These are phyloP conservation scores for Chrysanthemum lavandulifolium DNA, from an alignment of 129 eudicot genomes.

Conservation along the genomic window DNA sequence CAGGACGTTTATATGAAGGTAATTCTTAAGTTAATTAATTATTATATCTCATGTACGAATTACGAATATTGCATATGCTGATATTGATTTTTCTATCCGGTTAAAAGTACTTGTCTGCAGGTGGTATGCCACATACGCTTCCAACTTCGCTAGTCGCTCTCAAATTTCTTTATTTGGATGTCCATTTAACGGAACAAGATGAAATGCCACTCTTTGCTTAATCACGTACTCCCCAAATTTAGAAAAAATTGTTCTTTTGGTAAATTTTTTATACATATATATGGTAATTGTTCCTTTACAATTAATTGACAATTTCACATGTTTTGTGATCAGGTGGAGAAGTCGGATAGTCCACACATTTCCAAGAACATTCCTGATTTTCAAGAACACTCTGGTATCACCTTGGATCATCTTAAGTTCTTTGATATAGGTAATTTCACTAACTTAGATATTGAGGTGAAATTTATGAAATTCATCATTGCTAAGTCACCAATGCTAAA, in stretches of 20 bases:
- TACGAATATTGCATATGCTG: too few relatives aligned
- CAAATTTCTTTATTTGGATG: neutral
- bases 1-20: neutral
- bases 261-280: too few relatives aligned
- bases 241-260: neutral
- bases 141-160: too few relatives aligned
- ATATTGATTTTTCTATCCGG: too few relatives aligned
- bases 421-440: neutral
- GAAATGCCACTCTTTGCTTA: neutral
- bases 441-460: neutral
- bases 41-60: too few relatives aligned
- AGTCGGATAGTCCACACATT: too few relatives aligned
- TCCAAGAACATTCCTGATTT: too few relatives aligned
- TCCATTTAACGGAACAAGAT: neutral
- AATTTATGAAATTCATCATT: constrained; percentile 9
- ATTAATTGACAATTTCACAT: neutral
- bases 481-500: constrained; percentile 14
- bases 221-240: neutral
- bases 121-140: neutral
- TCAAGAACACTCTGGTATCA: neutral
- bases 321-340: neutral
- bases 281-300: neutral
- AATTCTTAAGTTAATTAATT: neutral
- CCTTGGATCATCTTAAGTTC: constrained; percentile 12
- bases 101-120: neutral